A percentile compares a stretch with the other conserved stretches of the same genome.
Evolutionary conservation across 768 basidiomycete species (phyloP).

Genomic region (Tephrocybe sp.): DNA sequence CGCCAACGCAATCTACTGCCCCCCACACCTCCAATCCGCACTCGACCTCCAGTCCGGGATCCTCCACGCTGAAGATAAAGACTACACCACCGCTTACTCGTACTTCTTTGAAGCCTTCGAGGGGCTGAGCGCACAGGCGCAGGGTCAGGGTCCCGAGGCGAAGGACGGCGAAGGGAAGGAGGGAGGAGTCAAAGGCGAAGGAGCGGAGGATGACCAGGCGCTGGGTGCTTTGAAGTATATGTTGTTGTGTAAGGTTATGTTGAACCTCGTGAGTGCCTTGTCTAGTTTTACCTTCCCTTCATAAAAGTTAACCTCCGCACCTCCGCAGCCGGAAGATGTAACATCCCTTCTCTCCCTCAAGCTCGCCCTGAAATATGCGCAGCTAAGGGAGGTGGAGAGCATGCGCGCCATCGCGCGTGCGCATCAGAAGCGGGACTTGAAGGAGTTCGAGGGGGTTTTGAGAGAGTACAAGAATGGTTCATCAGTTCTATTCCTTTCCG

Average conservation of each 20-base stretch:
- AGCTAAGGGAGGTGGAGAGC: constrained; percentile 86
- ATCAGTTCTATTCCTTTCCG: constrained; percentile 7
- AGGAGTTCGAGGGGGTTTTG: constrained; percentile 86
- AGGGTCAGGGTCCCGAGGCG: constrained; percentile 46
- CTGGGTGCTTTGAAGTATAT: constrained; percentile 94
- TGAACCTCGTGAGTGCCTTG: constrained; percentile 71
- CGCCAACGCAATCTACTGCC: constrained; percentile 93
- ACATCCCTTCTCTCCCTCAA: constrained; percentile 84
- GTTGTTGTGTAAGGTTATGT: constrained; percentile 98
- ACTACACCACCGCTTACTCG: constrained; percentile 95
- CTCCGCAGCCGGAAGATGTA: constrained; percentile 85
- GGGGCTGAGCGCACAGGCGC: constrained; percentile 71
- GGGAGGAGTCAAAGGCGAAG: neutral
- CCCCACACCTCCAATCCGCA: constrained; percentile 40
- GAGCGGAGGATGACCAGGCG: constrained; percentile 54
- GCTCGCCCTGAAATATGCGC: constrained; percentile 84
- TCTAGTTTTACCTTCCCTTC: neutral
- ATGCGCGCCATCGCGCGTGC: constrained; percentile 95
- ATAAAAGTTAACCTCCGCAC: neutral
- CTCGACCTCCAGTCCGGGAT: constrained; percentile 64
- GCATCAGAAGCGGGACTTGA: constrained; percentile 88
- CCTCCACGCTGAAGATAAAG: constrained; percentile 95
- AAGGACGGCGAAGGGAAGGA: neutral
- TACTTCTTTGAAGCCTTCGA: constrained; percentile 99
- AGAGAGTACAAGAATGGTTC: constrained; percentile 86